Percentiles rank a stretch among this genome's conserved stretches.
Evolutionary conservation across 225 moss, liverwort and hornwort genomes (phyloP).

Genomic region (Pseudoscleropodium purum): DNA sequence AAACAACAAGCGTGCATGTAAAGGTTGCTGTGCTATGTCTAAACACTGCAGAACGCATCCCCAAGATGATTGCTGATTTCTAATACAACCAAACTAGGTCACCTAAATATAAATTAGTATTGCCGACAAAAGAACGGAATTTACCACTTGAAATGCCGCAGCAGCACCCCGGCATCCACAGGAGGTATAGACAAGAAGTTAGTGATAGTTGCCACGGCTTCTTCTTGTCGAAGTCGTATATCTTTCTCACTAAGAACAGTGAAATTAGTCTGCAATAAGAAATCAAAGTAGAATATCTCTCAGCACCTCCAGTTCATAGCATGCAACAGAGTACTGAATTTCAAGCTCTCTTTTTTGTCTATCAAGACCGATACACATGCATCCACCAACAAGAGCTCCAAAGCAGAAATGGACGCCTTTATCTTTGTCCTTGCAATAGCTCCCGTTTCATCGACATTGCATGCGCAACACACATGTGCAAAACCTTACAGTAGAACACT

Average conservation of each 20-base stretch:
- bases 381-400: not conserved
- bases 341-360: not conserved
- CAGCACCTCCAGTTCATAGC: not conserved
- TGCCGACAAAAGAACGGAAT: not conserved
- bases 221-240: conserved; percentile 77
- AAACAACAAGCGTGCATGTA: not conserved
- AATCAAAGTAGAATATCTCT: not conserved
- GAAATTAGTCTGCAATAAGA: conserved; percentile 71
- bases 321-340: not conserved
- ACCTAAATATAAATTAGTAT: not conserved
- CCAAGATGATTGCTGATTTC: not conserved
- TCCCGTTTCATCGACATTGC: not conserved
- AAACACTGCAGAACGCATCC: not conserved
- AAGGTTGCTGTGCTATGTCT: not conserved
- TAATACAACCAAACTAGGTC: not conserved
- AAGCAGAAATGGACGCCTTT: not conserved
- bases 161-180: conserved; percentile 77
- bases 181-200: conserved; percentile 80
- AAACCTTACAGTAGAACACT: not conserved
- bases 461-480: not conserved
- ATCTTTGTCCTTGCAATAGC: not conserved
- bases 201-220: conserved; percentile 65
- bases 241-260: conserved; percentile 89
- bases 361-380: not conserved
- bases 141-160: conserved; percentile 88